Evolutionary conservation across 2,329 filamentous ascomycete genomes (phyloP).

Genomic region (Tolypocladium tundrense): DNA sequence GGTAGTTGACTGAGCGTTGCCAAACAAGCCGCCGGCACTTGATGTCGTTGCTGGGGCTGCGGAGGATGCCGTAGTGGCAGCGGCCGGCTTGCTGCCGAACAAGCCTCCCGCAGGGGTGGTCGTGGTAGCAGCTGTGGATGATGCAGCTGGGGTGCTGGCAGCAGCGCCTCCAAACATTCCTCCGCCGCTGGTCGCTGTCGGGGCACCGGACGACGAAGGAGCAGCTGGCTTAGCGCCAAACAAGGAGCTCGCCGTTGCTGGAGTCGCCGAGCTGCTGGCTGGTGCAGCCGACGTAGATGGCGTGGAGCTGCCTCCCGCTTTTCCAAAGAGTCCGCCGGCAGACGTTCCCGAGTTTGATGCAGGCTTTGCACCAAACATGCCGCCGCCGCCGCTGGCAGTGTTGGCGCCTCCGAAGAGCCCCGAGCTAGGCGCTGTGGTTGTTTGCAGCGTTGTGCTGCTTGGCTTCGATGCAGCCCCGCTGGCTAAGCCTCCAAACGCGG

Average conservation of each 20-base stretch:
- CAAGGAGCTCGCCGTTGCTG: slow-evolving; percentile 15
- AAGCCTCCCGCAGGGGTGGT: slow-evolving; percentile 15
- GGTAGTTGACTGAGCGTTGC: slow-evolving; percentile 10
- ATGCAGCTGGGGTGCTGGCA: slow-evolving; percentile 11
- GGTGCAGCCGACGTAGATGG: slow-evolving; percentile 13
- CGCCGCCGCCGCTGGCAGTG: slow-evolving; percentile 5
- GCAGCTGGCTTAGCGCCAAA: slow-evolving; percentile 32
- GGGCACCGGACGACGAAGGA: slow-evolving; percentile 5
- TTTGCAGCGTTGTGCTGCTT: slow-evolving; percentile 1
- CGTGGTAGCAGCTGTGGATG: slow-evolving; percentile 14
- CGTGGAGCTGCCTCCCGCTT: slow-evolving; percentile 7
- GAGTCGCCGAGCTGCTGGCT: slow-evolving; percentile 11
- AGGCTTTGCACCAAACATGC: slow-evolving; percentile 11
- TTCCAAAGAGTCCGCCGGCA: slow-evolving; percentile 15
- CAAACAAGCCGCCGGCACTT: slow-evolving; percentile 20
- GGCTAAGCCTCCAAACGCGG: not conserved
- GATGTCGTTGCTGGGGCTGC: slow-evolving; percentile 19
- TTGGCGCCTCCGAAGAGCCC: slow-evolving; percentile 21
- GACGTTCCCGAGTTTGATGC: slow-evolving; percentile 10
- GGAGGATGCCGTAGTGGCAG: slow-evolving; percentile 15
- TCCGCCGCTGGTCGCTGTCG: slow-evolving; percentile 15
- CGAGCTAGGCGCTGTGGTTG: slow-evolving; percentile 9
- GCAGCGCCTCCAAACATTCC: slow-evolving; percentile 23
- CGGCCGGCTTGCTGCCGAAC: slow-evolving; percentile 22
- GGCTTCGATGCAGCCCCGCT: not conserved